Conservation (phyloP, 2,329 filamentous ascomycete genomes). For the Ambrosiella beaveri region DNA sequence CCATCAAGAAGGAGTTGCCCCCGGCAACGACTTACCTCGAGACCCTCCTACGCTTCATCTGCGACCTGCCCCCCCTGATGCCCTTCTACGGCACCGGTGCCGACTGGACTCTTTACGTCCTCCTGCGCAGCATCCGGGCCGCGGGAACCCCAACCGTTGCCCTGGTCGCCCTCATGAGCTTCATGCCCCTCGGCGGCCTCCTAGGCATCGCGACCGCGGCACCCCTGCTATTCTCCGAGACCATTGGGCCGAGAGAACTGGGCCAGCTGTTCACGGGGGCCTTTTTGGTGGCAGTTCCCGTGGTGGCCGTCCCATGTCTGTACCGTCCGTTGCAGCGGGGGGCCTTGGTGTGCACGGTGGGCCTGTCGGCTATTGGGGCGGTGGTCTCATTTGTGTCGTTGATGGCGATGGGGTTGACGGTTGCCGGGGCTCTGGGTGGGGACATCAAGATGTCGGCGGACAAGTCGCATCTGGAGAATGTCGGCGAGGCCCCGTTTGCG, state of each 20-base stretch:
- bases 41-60: background rate
- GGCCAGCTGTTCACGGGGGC: constrained; percentile 30
- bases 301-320: constrained; percentile 17
- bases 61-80: constrained; percentile 14
- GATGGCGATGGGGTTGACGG: constrained; percentile 13
- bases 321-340: constrained; percentile 21
- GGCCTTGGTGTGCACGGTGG: constrained; percentile 22
- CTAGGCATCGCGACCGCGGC: constrained; percentile 31
- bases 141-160: constrained; percentile 31
- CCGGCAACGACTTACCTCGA: constrained; percentile 14
- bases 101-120: constrained; percentile 15
- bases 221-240: constrained; percentile 28
- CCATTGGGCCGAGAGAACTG: constrained; percentile 18
- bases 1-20: background rate
- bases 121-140: constrained; percentile 31
- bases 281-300: constrained; percentile 24
- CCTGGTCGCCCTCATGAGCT: constrained; percentile 27
- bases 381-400: constrained; percentile 30
- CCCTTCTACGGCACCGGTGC: constrained; percentile 21
- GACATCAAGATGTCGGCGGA: constrained; percentile 18
- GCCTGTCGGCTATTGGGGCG: constrained; percentile 24
- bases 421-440: constrained; percentile 2
- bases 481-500: constrained; percentile 21
- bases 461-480: constrained; percentile 18
- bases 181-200: constrained; percentile 29